Base-by-base conservation (phyloP, 148 eudicot species). In the Drosera capensis region DNA sequence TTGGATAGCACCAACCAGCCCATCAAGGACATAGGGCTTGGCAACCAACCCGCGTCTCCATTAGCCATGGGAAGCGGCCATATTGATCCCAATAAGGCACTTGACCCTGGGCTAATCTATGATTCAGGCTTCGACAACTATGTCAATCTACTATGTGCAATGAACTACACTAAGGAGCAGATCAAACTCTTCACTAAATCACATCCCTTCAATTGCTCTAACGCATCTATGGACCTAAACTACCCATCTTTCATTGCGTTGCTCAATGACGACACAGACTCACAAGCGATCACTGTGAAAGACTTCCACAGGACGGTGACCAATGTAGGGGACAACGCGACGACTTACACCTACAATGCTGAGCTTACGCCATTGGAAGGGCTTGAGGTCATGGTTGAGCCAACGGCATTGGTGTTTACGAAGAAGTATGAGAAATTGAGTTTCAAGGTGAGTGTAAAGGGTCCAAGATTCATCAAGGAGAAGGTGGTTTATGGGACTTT, bases 61-160 rank as follows among this genome's bases (percentile, higher is more conserved):
- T 55, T 62, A 14, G 68, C 68, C 24, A 68, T 68, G 60, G 72
- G 72, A 11, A 48, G 64, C 2, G 72, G 72, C 3, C 72, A 68
- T 14, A 20, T 68, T 40, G 64, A 68, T 20, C 72, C 72, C 16
- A 68, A 68, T 17, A 40, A 48, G 3, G 68, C 72, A 22, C 52
- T 68, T n/a, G 72, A 68, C 37, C 72, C 72, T 13, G 72, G 72
- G 25, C 36, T 68, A 2, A 37, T 68, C 42, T 68, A 68, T 35
- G 68, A 68, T 43, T 35, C 44, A 26, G 40, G 55, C 14, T 44
- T 28, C 14, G 56, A 52, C 25, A 68, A 68, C 38, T 68, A 68
- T 31, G 30, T 68, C 30, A 53, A 57, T 29, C 56, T 68, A 35
- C 30, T 68, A 8, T 68, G 72, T 14, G 52, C 68, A 0, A 48